Conservation (phyloP, 2,329 filamentous ascomycete genomes). For the Graphilbum fragrans region DNA sequence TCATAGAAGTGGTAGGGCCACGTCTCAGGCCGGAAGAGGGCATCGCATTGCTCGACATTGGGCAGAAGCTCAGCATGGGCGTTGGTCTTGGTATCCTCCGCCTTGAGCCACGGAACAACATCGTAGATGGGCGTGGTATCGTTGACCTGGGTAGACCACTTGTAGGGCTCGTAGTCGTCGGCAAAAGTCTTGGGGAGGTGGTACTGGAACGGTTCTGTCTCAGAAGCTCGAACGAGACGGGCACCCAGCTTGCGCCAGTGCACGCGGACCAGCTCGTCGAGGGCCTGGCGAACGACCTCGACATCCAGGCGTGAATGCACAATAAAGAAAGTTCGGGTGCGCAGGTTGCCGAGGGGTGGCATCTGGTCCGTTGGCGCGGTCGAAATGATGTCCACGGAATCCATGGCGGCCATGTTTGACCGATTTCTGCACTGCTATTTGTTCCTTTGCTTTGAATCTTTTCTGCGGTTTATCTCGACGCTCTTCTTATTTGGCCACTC, state of each 20-base stretch:
- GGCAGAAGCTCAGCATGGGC: not conserved
- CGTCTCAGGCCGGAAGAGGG: not conserved
- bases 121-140: not conserved
- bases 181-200: constrained; percentile 2
- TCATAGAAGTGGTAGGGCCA: constrained; percentile 2
- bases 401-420: no score
- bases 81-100: not conserved
- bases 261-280: constrained; percentile 4
- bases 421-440: no score
- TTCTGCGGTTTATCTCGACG: no score
- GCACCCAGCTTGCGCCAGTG: constrained; percentile 6
- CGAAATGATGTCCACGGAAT: no score
- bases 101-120: not conserved
- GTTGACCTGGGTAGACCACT: not conserved
- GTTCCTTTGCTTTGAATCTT: no score
- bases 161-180: not conserved
- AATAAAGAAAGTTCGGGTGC: constrained; percentile 3
- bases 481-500: no score
- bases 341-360: no score
- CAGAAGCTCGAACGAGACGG: not conserved
- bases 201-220: not conserved
- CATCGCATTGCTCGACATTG: not conserved
- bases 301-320: constrained; percentile 1
- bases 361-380: no score
- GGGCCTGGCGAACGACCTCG: not conserved